Evolutionary conservation across 352 stramenopile genomes (phyloP), one percentile per base, ranked within the genome.

Genomic region (Globisporangium parvum): DNA sequence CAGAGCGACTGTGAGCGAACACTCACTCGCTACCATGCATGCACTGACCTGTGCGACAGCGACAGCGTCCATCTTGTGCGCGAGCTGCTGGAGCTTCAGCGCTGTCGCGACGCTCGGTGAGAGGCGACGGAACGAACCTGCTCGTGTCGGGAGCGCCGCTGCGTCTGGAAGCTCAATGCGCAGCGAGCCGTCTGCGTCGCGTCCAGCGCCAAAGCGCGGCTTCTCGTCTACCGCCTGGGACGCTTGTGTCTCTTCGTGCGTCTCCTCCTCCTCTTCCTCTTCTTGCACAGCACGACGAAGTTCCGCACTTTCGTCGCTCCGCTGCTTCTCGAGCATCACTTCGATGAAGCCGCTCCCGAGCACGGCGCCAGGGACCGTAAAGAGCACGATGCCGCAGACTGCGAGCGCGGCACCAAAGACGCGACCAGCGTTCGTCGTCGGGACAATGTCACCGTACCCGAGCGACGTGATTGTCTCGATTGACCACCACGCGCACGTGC

Each of bases 401-500:
- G 77, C 75, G 10, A 87, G 65, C 37, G 69, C 61, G 2, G 71
- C 71, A 1, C 67, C 69, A 6, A 87, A 68, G 23, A 65, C 33
- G 15, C 75, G 70, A 0, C 77, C 77, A 9, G 67, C 55, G 21
- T 26, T 53, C 8, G 77, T 86, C 33, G 70, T 55, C 3, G 77
- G 77, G 46, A 87, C 77, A 10, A 83, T 65, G 42, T 87, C 77
- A 21, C 77, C 77, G 39, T 87, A 87, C 15, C 77, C 77, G 11
- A 87, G 75, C 17, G 77, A 87, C 23, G 77, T 86, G 61, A 86
- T 85, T 2, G 77, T 87, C 58, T 83, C 75, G 12, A 87, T 53
- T 0, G 73, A 65, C 77, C 77, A 87, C 77, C 77, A 87, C 18
- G 77, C 59, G 37, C 63, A 77, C 6, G 73, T 63, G 15, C 73